Conservation (phyloP, 768 basidiomycete genomes). For the Mycena crocata region DNA sequence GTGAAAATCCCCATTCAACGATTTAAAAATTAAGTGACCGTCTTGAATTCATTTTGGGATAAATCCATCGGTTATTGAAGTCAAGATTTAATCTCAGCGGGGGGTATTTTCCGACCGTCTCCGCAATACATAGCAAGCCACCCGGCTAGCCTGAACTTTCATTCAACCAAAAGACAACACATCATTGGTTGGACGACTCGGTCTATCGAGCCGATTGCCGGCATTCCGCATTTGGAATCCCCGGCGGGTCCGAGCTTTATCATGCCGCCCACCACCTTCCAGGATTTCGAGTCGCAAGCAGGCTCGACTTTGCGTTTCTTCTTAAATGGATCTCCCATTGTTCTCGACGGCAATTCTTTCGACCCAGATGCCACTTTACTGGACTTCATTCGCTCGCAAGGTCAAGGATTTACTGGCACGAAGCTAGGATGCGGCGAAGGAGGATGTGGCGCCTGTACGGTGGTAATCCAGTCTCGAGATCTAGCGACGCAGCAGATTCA, state of each 20-base stretch:
- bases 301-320: slow-evolving; percentile 30
- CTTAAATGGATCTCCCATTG: slow-evolving; percentile 32
- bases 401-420: slow-evolving; percentile 34
- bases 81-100: no score
- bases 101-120: no score
- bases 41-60: no score
- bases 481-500: slow-evolving; percentile 30
- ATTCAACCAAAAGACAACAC: no score
- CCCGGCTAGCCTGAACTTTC: no score
- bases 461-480: slow-evolving; percentile 30
- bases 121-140: no score
- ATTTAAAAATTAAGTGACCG: no score
- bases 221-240: neutral
- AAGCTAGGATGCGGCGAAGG: slow-evolving; percentile 36
- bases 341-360: slow-evolving; percentile 33
- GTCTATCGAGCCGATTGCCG: no score
- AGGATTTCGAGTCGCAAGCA: slow-evolving; percentile 24
- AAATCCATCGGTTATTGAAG: no score
- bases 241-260: neutral
- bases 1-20: no score
- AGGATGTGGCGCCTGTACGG: slow-evolving; percentile 35
- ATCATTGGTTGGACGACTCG: no score
- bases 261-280: slow-evolving; percentile 23
- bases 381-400: slow-evolving; percentile 35
- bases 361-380: slow-evolving; percentile 33